Evolutionary conservation across 768 basidiomycete genomes (phyloP), one percentile per base, ranked within the genome.

Genomic region (Postia placenta): DNA sequence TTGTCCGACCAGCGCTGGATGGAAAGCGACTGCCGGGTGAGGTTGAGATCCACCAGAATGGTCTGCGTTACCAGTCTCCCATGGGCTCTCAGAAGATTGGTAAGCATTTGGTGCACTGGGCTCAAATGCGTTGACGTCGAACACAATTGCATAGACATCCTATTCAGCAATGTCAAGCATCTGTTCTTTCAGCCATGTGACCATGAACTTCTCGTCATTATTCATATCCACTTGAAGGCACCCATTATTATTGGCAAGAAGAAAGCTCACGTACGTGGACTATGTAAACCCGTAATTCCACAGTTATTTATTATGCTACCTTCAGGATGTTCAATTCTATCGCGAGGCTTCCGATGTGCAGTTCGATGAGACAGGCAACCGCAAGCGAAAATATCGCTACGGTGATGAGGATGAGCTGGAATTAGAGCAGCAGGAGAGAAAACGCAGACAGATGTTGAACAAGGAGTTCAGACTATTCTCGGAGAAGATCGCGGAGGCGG

Each of bases 181-280:
- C 74, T 98, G 9, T 96, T 98, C 72, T 98, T 99, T 80, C 96
- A 99, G 63, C 95, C 96, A 2, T 97, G 95, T 60, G 96, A 99
- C 55, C 84, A 91, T 56, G 96, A 99, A 65, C 72, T 98, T 17
- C 76, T 97, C 46, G 94, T 96, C 48, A 85, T 99, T 53, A 81
- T 96, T 26, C 96, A 99, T 64, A 69, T 96, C 44, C 90, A 98
- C 64, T 75, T 99, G 44, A 96, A 81, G 67, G 80, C 92, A 0
- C 96, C 96, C 0, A 97, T 99, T 65, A 95, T 98, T 79, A 90
- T 99, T 57, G 95, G 96, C 53, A 98, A 98, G 74, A 96, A 93
- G 72, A 99, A 98, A 67, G 83, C 96, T 19, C 91, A 89, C 60
- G 92, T 93, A 59, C 44, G 83, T 73, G 45, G 5, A 28, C 39